These are phyloP conservation scores for Lactarius hengduanensis DNA, from an alignment of 768 basidiomycete genomes.

Conservation along the genomic window DNA sequence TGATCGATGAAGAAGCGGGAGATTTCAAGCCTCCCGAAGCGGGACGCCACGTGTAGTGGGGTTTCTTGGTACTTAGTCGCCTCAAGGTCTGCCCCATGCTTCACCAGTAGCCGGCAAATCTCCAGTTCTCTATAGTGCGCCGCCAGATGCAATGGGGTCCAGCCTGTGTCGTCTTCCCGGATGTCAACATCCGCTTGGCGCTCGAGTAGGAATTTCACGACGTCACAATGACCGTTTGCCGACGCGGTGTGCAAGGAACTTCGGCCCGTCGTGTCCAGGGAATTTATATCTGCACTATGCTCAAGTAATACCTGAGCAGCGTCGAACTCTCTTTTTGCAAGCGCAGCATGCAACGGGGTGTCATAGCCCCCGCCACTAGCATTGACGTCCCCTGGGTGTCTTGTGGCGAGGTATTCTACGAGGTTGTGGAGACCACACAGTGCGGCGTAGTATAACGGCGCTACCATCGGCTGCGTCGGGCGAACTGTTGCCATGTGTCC, in stretches of 20 bases:
- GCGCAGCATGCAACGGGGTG: neutral
- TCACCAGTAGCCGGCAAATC: neutral
- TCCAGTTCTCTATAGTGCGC: too few species aligned
- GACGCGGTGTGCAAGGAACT: neutral
- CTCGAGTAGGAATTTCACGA: neutral
- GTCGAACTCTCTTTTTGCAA: neutral
- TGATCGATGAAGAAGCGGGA: neutral
- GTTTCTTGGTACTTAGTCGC: neutral
- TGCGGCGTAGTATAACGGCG: slow-evolving; percentile 8
- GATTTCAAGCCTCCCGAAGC: neutral
- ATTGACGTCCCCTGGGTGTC: neutral
- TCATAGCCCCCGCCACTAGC: neutral
- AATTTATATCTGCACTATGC: neutral
- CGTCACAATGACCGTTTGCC: neutral
- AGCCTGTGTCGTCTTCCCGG: too few species aligned
- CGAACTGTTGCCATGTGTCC: neutral
- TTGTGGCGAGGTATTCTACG: neutral
- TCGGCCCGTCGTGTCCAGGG: neutral
- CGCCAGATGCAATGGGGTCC: too few species aligned
- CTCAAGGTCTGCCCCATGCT: neutral
- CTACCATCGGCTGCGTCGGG: neutral
- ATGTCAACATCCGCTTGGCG: neutral
- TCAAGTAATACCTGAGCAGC: neutral
- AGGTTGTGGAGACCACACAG: neutral
- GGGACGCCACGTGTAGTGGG: neutral